phyloP scores from a whole-genome alignment of 805 yeast genomes.

The Teunomyces panamensis region DNA sequence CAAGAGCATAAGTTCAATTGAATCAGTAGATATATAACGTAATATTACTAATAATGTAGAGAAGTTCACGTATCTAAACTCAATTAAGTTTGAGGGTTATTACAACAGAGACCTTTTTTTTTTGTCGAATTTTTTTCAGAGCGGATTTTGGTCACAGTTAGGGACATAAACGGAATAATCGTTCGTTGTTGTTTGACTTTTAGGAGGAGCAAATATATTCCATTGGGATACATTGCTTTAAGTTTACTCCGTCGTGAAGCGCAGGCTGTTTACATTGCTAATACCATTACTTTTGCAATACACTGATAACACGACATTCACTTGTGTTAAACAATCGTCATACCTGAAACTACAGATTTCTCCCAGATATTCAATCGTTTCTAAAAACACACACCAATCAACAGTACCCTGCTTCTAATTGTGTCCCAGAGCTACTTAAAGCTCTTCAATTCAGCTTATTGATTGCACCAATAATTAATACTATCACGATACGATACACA shows the following conservation, averaged over 20 bases:
- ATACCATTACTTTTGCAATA: background rate
- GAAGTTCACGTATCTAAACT: too few species aligned
- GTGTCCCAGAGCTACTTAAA: background rate
- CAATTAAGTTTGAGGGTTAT: background rate
- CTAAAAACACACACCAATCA: background rate
- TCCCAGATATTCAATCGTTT: background rate
- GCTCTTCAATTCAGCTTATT: background rate
- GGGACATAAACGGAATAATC: background rate
- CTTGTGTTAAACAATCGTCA: background rate
- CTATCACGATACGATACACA: background rate
- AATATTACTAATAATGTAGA: too few species aligned
- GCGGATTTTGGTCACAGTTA: slow-evolving; percentile 1
- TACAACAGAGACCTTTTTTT: slow-evolving; percentile 1
- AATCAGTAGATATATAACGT: too few species aligned
- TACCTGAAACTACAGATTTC: background rate
- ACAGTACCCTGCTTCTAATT: background rate
- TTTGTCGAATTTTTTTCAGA: slow-evolving; percentile 3
- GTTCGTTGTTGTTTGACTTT: background rate
- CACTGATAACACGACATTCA: background rate
- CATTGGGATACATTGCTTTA: background rate
- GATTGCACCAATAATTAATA: background rate
- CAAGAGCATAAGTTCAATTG: too few species aligned
- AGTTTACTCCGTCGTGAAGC: background rate
- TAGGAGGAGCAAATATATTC: background rate
- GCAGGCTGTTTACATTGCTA: background rate